Evolutionary conservation across 2,329 filamentous ascomycete genomes (phyloP).

Genomic region (Fusarium agapanthi): DNA sequence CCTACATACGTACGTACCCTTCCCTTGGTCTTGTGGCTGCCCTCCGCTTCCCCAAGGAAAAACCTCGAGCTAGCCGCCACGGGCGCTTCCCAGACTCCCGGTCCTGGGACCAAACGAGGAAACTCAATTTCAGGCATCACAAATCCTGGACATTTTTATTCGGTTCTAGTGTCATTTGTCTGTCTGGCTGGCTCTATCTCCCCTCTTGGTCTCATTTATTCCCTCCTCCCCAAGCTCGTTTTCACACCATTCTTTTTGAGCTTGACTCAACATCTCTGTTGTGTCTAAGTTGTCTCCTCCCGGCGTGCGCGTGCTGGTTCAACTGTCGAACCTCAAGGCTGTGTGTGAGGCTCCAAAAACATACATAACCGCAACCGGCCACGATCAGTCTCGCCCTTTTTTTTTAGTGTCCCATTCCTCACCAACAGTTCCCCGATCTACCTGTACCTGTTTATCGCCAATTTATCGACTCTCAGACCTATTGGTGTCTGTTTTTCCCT

Average conservation of each 20-base stretch:
- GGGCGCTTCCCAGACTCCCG: slow-evolving; percentile 41
- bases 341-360: slow-evolving; percentile 5
- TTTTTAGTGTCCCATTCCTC: slow-evolving; percentile 6
- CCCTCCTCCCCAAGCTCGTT: slow-evolving; percentile 13
- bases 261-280: slow-evolving; percentile 15
- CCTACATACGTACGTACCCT: neutral
- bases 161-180: slow-evolving; percentile 21
- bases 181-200: slow-evolving; percentile 12
- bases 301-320: slow-evolving; percentile 15
- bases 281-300: neutral
- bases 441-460: slow-evolving; percentile 12
- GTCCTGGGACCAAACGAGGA: slow-evolving; percentile 34
- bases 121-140: slow-evolving; percentile 42
- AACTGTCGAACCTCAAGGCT: slow-evolving; percentile 2
- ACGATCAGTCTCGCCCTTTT: slow-evolving; percentile 10
- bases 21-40: neutral
- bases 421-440: slow-evolving; percentile 6
- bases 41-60: slow-evolving; percentile 35
- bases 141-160: slow-evolving; percentile 30
- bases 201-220: slow-evolving; percentile 18
- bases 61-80: slow-evolving; percentile 37
- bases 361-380: slow-evolving; percentile 22
- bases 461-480: slow-evolving; percentile 2
- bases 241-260: slow-evolving; percentile 14
- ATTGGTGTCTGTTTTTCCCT: slow-evolving; percentile 14